Evolutionary conservation across 2,329 filamentous ascomycete species (phyloP).

Genomic region (Lojkania enalia): DNA sequence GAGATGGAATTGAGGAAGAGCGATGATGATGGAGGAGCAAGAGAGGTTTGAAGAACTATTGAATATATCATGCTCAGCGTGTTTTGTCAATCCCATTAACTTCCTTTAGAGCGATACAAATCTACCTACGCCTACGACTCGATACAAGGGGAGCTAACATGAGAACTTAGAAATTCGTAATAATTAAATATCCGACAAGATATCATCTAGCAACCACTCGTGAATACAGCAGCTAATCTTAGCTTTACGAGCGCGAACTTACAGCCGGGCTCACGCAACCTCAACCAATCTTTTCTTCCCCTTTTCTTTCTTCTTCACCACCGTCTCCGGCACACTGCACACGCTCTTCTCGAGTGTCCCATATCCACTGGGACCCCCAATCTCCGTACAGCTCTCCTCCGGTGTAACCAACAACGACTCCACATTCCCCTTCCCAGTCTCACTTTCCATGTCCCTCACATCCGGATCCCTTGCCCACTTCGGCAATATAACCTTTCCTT

Average conservation of each 20-base stretch:
- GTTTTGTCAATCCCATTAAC: no score
- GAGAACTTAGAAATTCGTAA: no score
- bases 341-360: conserved; percentile 15
- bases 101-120: no score
- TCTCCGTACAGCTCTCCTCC: conserved; percentile 14
- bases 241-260: no score
- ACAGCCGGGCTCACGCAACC: conserved; percentile 11
- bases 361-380: conserved; percentile 10
- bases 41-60: conserved; percentile 1
- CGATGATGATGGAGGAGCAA: not conserved
- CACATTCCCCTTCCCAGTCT: conserved; percentile 3
- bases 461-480: conserved; percentile 12
- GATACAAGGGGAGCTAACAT: no score
- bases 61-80: no score
- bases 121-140: no score
- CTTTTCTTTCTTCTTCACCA: conserved; percentile 21
- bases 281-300: conserved; percentile 21
- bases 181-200: no score
- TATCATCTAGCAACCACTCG: no score
- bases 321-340: conserved; percentile 13
- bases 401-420: conserved; percentile 14
- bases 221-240: no score
- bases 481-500: conserved; percentile 10
- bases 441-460: not conserved
- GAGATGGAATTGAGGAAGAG: conserved; percentile 11